Evolutionary conservation across 140 eudicot genomes (phyloP), one percentile per base, ranked within the genome.

Genomic region (Stevia rebaudiana): DNA sequence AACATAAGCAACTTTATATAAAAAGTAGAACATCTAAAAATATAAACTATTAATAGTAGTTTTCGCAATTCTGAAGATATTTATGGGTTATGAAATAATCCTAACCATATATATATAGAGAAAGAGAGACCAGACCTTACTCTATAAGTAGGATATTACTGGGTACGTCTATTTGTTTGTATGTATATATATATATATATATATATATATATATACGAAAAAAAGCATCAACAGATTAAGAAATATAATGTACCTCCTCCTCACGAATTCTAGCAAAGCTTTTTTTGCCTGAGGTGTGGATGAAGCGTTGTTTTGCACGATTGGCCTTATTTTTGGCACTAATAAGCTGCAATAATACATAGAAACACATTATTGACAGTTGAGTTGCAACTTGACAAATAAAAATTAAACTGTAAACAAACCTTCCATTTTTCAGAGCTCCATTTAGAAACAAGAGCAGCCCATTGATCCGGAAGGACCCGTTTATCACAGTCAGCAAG

Each of bases 401-500:
- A 13, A 23, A 40, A 30, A 24, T 23, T 28, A 46, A 37, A 49
- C 55, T 47, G 47, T 3, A 5, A 36, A 65, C 72, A 40, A 25
- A 80, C 90, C 84, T 78, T 73, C 16, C 58, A 76, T 60, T 79
- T 65, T 12, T 73, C 76, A 47, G 86, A 74, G 81, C 68, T 78
- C 86, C 86, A 84, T 48, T 77, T 72, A 30, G 69, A 52, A 52
- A 84, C 71, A 60, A 84, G 90, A 11, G 58, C 59, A 16, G 76
- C 51, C 90, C 90, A 84, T 68, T 84, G 90, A 64, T 81, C 82
- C 16, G 86, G 84, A 53, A 63, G 78, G 74, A 84, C 90, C 76
- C 86, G 72, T 69, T 69, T 65, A 68, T 84, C 86, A 72, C 84
- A 78, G 64, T 84, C 90, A 1, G 90, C 90, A 67, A 80, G 77